These are phyloP conservation scores for Simplicillium sp. DNA, from an alignment of 2,329 filamentous ascomycete genomes.

Conservation along the genomic window DNA sequence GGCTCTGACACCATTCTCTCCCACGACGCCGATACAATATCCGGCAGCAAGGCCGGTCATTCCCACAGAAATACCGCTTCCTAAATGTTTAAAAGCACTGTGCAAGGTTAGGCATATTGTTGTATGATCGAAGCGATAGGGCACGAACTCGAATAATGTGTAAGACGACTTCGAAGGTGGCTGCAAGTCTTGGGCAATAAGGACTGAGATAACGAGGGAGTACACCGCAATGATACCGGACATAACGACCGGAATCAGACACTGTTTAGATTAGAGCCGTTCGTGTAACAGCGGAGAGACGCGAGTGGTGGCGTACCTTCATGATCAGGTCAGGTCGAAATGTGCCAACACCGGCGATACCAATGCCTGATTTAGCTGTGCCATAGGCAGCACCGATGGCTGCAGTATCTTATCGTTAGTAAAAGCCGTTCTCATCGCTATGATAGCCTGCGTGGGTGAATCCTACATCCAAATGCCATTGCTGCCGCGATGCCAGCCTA, in stretches of 20 bases:
- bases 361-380: constrained; percentile 81
- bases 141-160: constrained; percentile 69
- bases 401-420: constrained; percentile 14
- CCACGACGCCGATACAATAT: constrained; percentile 93
- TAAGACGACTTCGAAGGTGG: constrained; percentile 60
- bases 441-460: constrained; percentile 6
- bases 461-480: constrained; percentile 77
- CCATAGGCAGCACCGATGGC: constrained; percentile 72
- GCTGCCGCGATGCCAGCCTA: constrained; percentile 71
- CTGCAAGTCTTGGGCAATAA: constrained; percentile 84
- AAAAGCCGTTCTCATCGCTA: background rate
- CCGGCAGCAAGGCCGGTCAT: constrained; percentile 88
- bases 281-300: background rate
- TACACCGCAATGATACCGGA: constrained; percentile 99
- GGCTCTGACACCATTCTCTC: constrained; percentile 84
- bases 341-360: constrained; percentile 76
- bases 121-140: background rate
- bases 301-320: constrained; percentile 51
- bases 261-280: constrained; percentile 34
- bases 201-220: constrained; percentile 89
- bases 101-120: constrained; percentile 10
- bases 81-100: constrained; percentile 89
- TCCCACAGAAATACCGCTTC: constrained; percentile 81
- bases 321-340: constrained; percentile 84
- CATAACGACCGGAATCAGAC: constrained; percentile 87